Evolutionary conservation across 257 asterid genomes (phyloP), one percentile per base, ranked within the genome.

Genomic region (Solanum infundibuliforme): DNA sequence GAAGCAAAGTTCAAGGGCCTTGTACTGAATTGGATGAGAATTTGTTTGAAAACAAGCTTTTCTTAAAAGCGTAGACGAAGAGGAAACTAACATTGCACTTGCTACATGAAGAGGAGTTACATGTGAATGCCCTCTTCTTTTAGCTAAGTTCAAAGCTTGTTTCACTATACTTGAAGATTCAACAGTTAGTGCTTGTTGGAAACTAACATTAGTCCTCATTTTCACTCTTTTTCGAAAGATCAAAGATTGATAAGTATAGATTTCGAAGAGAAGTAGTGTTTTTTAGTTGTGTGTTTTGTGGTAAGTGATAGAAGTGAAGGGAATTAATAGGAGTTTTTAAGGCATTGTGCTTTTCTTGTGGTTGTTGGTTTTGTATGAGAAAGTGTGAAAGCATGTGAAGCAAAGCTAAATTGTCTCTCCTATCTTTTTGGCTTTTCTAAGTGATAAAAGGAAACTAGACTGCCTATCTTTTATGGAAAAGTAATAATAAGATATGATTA

Each of bases 91-190:
- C 98, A 95, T 94, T 4, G 94, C 94, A 35, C 93, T 94, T 4
- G 98, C 99, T 3, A 96, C 98, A 52, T 96, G 99, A 65, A 96
- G 98, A 13, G 99, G 99, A 2, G 98, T 96, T 18, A 96, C 98
- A 83, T 96, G 99, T 3, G 99, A 93, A 87, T 96, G 98, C 8
- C 99, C 99, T 88, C 99, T 89, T 32, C 98, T 90, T 86, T 94
- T 90, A 35, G 98, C 98, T 0, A 96, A 93, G 85, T 86, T 92
- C 14, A 94, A 84, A 0, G 99, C 97, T 89, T 95, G 98, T 89
- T 95, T 96, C 16, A 95, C 98, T 21, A 92, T 72, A 58, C 76
- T 86, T 34, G 97, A 92, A 5, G 98, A 93, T 87, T 97, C 98
- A 25, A 88, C 76, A 7, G 97, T 95, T 25, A 97, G 94, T 23